Percentiles rank a stretch among this genome's conserved stretches.
Evolutionary conservation across 805 yeast species (phyloP).

Genomic region (Candida boidinii): DNA sequence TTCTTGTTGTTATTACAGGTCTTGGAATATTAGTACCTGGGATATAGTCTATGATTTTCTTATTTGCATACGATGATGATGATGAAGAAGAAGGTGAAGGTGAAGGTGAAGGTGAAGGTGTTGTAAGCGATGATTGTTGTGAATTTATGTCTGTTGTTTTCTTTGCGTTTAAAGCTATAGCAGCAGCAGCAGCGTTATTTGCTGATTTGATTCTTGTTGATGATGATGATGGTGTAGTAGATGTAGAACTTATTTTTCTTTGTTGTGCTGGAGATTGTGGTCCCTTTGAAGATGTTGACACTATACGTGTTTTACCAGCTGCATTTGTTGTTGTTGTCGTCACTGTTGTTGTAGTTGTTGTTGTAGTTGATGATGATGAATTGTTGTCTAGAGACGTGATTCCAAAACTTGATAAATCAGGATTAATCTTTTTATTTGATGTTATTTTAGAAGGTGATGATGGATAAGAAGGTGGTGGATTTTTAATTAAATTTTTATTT

Average conservation of each 20-base stretch:
- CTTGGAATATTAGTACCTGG: slow-evolving; percentile 54
- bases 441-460: neutral
- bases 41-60: slow-evolving; percentile 17
- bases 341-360: slow-evolving; percentile 1
- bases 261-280: neutral
- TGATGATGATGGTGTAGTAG: slow-evolving; percentile 1
- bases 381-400: too few species aligned
- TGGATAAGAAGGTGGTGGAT: slow-evolving; percentile 5
- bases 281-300: too few species aligned
- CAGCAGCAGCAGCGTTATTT: slow-evolving; percentile 15
- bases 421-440: too few species aligned
- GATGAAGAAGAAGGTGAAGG: neutral
- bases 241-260: neutral
- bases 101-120: slow-evolving; percentile 1
- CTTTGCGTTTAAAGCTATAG: slow-evolving; percentile 5
- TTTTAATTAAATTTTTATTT: slow-evolving; percentile 9
- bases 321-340: too few species aligned
- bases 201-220: slow-evolving; percentile 5
- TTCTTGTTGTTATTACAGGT: slow-evolving; percentile 35
- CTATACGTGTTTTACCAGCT: too few species aligned
- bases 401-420: too few species aligned
- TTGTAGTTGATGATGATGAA: neutral
- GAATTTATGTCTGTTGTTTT: slow-evolving; percentile 1
- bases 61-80: slow-evolving; percentile 4
- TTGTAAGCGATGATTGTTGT: neutral